Conservation (phyloP, 129 eudicot species). For the Sambucus nigra region DNA sequence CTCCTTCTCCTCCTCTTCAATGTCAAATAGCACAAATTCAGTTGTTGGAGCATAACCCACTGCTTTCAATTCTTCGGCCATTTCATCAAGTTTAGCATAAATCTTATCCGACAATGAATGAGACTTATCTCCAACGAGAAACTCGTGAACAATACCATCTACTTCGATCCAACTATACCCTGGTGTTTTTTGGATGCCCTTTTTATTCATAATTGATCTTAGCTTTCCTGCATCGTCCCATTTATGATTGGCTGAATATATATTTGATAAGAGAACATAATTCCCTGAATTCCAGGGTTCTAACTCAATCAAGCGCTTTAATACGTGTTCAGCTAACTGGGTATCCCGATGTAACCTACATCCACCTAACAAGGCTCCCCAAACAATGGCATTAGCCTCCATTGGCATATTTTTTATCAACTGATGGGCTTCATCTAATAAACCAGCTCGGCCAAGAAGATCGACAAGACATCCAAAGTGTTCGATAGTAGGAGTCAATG, state of each 20-base stretch:
- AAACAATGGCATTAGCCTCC: conserved; percentile 70
- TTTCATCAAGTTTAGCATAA: conserved; percentile 53
- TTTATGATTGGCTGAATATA: conserved; percentile 60
- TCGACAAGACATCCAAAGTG: conserved; percentile 88
- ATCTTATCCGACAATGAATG: conserved; percentile 64
- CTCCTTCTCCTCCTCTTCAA: conserved; percentile 91
- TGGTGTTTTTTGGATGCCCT: conserved; percentile 54
- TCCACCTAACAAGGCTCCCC: conserved; percentile 88
- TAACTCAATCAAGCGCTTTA: conserved; percentile 46
- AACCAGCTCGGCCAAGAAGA: conserved; percentile 79
- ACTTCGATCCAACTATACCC: conserved; percentile 90
- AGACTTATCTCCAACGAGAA: conserved; percentile 72
- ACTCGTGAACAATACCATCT: conserved; percentile 69
- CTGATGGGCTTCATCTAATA: conserved; percentile 52
- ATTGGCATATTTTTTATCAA: conserved; percentile 64
- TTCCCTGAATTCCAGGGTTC: conserved; percentile 86
- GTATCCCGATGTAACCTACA: conserved; percentile 71
- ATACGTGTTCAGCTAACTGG: conserved; percentile 62
- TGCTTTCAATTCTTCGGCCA: conserved; percentile 35
- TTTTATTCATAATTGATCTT: conserved; percentile 40
- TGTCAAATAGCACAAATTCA: conserved; percentile 73
- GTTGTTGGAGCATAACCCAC: conserved; percentile 64
- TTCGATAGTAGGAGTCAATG: conserved; percentile 48
- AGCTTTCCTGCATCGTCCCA: conserved; percentile 68
- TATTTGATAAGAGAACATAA: conserved; percentile 72